Conservation (phyloP, 2,329 filamentous ascomycete genomes). For the Diaporthe caulivora region DNA sequence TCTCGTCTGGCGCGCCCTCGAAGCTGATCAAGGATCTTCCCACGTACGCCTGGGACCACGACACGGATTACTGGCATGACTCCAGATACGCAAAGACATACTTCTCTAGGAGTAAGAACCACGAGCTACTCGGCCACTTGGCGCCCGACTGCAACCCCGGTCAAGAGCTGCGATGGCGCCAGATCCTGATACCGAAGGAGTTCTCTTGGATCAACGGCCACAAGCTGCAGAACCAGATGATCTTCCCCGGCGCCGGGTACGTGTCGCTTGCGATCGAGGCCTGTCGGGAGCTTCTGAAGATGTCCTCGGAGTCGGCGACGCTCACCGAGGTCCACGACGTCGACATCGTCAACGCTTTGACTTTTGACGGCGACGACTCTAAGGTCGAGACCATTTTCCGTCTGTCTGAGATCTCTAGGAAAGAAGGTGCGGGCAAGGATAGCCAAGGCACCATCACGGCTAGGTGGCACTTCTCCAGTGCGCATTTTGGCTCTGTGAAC, state of each 20-base stretch:
- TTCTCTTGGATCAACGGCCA: constrained; percentile 56
- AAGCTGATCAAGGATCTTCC: constrained; percentile 31
- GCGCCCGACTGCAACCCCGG: background rate
- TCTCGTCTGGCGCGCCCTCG: background rate
- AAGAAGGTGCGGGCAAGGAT: background rate
- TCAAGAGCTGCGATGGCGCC: constrained; percentile 43
- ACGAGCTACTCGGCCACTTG: constrained; percentile 35
- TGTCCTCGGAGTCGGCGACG: background rate
- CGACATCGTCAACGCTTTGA: background rate
- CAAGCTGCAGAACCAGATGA: constrained; percentile 46
- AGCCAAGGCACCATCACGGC: background rate
- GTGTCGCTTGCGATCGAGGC: constrained; percentile 43
- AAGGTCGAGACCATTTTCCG: background rate
- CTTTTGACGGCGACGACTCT: background rate
- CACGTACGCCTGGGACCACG: constrained; percentile 38
- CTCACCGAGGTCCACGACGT: constrained; percentile 3
- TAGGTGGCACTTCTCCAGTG: background rate
- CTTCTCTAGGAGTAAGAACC: background rate
- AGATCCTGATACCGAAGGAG: constrained; percentile 43
- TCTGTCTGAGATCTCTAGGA: background rate
- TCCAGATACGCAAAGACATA: background rate
- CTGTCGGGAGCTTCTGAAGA: background rate
- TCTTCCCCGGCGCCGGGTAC: constrained; percentile 52
- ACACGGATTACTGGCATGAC: constrained; percentile 1
- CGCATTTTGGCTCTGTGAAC: background rate